These are phyloP conservation scores for Linnemannia hyalina DNA, from an alignment of 192 early-diverging fungal genomes.

Conservation along the genomic window DNA sequence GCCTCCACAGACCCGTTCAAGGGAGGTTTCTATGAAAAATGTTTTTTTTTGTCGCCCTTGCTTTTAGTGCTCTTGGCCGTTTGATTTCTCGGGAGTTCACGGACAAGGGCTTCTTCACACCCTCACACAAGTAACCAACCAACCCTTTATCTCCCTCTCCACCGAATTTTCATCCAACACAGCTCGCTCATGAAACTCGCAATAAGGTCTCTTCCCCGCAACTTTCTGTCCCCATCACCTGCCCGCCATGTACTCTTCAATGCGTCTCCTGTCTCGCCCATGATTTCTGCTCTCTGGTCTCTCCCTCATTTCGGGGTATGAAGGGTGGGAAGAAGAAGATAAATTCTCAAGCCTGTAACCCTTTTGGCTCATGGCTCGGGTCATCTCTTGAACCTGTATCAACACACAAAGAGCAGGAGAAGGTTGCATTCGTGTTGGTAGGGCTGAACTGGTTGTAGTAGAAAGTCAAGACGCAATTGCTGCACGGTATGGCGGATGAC, in stretches of 20 bases:
- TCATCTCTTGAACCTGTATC: too few species aligned
- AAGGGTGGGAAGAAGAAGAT: not conserved
- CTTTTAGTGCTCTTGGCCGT: not conserved
- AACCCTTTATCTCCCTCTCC: not conserved
- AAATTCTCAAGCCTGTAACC: not conserved
- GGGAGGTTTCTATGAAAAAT: not conserved
- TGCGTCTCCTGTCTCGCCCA: not conserved
- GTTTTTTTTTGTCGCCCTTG: not conserved
- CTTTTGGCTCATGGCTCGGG: not conserved
- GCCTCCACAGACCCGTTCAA: not conserved
- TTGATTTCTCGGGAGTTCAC: not conserved
- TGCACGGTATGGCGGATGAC: not conserved
- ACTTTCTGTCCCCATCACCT: not conserved
- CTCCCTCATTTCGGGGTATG: not conserved
- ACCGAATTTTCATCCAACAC: not conserved
- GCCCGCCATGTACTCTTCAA: constrained; percentile 2
- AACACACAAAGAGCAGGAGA: too few species aligned
- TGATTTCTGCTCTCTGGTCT: not conserved
- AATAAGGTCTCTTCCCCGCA: constrained; percentile 35
- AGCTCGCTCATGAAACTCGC: not conserved
- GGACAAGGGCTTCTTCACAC: not conserved
- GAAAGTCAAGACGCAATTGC: not conserved
- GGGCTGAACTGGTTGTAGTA: not conserved
- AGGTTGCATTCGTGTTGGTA: not conserved
- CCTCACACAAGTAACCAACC: not conserved